phyloP scores from a whole-genome alignment of 257 asterid species.

The Fraxinus americana region DNA sequence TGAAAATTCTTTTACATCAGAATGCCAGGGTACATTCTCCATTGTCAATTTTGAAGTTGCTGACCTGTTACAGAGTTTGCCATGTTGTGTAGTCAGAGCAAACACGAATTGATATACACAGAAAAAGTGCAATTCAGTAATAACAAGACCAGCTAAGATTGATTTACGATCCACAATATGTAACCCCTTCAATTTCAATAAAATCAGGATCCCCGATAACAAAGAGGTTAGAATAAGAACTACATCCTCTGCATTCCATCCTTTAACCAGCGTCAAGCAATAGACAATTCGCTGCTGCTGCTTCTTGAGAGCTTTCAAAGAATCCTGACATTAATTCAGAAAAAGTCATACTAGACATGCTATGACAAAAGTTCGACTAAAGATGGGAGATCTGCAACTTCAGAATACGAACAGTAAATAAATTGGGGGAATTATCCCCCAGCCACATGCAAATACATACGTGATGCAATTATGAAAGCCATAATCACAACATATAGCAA shows the following conservation, averaged over 20 bases:
- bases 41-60: slow-evolving; percentile 95
- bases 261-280: slow-evolving; percentile 89
- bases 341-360: slow-evolving; percentile 17
- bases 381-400: neutral
- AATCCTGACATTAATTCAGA: slow-evolving; percentile 53
- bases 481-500: neutral
- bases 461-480: neutral
- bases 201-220: slow-evolving; percentile 82
- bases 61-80: slow-evolving; percentile 47
- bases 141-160: neutral
- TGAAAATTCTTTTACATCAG: slow-evolving; percentile 84
- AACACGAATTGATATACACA: neutral
- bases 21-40: slow-evolving; percentile 99
- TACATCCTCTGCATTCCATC: slow-evolving; percentile 92
- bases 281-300: slow-evolving; percentile 93
- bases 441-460: too few species aligned
- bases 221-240: slow-evolving; percentile 81
- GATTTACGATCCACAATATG: slow-evolving; percentile 96
- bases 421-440: neutral
- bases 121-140: neutral
- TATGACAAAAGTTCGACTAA: neutral
- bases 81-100: slow-evolving; percentile 7
- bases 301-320: slow-evolving; percentile 80
- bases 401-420: slow-evolving; percentile 1
- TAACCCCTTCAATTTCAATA: slow-evolving; percentile 93